A percentile compares a stretch with the other conserved stretches of the same genome.
Evolutionary conservation across 108 stramenopile species (phyloP).

Genomic region (Cyclostephanos invisitatus): DNA sequence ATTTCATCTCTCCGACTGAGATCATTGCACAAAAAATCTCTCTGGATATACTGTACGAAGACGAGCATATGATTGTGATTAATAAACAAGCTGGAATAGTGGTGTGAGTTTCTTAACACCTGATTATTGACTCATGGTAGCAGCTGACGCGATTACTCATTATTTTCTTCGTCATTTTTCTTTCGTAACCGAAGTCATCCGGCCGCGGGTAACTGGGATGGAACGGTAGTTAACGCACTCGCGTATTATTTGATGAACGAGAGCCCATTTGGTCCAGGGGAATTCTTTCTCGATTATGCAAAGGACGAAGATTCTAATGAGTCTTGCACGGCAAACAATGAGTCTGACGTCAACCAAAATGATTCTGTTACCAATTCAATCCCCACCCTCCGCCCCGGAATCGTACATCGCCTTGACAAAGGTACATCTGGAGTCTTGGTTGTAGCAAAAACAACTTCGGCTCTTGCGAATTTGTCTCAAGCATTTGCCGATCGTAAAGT

Average conservation of each 20-base stretch:
- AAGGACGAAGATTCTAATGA: conserved; percentile 4
- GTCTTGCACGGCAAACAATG: conserved; percentile 23
- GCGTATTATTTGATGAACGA: conserved; percentile 78
- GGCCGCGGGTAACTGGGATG: conserved; percentile 96
- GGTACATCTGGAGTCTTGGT: conserved; percentile 94
- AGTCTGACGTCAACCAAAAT: conserved; percentile 49
- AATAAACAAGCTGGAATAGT: conserved; percentile 96
- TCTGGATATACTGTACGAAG: conserved; percentile 88
- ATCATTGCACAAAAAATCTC: conserved; percentile 80
- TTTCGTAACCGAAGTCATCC: conserved; percentile 60
- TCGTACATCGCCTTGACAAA: conserved; percentile 96
- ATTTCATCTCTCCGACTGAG: conserved; percentile 52
- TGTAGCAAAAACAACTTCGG: conserved; percentile 89
- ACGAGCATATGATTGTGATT: conserved; percentile 90
- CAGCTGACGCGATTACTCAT: neutral
- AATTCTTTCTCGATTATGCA: conserved; percentile 44
- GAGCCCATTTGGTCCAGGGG: conserved; percentile 70
- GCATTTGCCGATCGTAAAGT: conserved; percentile 84
- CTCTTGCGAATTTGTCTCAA: conserved; percentile 78
- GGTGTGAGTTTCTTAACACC: conserved; percentile 43
- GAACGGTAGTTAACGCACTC: conserved; percentile 95
- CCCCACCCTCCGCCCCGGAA: conserved; percentile 84
- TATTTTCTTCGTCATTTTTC: neutral
- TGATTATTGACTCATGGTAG: conserved; percentile 1
- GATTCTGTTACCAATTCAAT: conserved; percentile 66